A percentile compares a stretch with the other conserved stretches of the same genome.
These are phyloP conservation scores for Asclepias syriaca DNA, from an alignment of 257 asterid species.

Conservation along the genomic window DNA sequence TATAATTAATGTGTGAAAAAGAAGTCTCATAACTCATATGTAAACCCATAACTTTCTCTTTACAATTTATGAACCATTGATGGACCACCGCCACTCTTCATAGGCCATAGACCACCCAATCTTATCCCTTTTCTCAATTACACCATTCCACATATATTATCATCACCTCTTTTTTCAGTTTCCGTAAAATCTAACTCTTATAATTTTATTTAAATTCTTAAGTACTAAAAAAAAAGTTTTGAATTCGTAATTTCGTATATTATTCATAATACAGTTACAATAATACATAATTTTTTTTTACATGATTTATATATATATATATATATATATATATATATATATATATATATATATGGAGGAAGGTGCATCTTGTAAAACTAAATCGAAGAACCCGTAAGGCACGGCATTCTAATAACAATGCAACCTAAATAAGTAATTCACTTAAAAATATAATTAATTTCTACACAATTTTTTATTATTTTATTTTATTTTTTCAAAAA, in stretches of 20 bases:
- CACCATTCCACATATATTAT: no score
- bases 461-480: background rate
- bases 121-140: background rate
- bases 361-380: background rate
- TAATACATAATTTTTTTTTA: no score
- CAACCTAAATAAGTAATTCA: background rate
- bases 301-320: no score
- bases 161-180: no score
- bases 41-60: conserved; percentile 7
- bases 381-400: conserved; percentile 7
- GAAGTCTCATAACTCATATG: background rate
- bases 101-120: background rate
- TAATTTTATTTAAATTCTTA: no score
- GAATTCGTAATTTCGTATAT: no score
- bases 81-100: conserved; percentile 27
- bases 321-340: no score
- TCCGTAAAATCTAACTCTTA: no score
- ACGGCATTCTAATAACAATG: background rate
- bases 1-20: no score
- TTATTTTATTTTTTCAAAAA: background rate
- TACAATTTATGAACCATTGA: background rate
- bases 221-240: no score
- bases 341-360: background rate
- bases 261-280: no score
- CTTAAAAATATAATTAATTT: background rate